Percentiles rank a stretch among this genome's conserved stretches.
Evolutionary conservation across 257 asterid species (phyloP).

Genomic region (Capsicum rhomboideum): DNA sequence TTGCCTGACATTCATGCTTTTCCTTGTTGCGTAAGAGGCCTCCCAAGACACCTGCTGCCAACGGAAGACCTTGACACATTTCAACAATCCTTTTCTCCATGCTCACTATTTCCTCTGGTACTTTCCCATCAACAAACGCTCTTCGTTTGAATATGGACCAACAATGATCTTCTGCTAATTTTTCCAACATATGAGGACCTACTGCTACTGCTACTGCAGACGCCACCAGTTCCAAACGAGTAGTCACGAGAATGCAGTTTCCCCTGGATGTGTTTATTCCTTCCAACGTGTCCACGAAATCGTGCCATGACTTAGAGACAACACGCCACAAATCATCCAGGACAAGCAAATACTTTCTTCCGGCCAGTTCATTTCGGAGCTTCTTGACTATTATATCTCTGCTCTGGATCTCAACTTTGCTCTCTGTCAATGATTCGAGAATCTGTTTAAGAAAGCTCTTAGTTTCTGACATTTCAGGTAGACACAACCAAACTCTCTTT

Average conservation of each 20-base stretch:
- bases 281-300: background rate
- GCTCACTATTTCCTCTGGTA: background rate
- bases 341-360: conserved; percentile 9
- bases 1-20: background rate
- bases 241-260: conserved; percentile 16
- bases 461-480: conserved; percentile 9
- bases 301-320: background rate
- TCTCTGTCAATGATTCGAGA: background rate
- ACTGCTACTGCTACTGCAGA: background rate
- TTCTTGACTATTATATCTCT: conserved; percentile 5
- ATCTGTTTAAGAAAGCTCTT: conserved; percentile 3
- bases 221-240: conserved; percentile 6
- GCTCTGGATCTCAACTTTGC: background rate
- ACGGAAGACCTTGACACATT: conserved; percentile 13
- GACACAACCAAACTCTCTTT: conserved; percentile 16
- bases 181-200: background rate
- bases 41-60: background rate
- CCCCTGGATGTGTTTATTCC: background rate
- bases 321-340: conserved; percentile 30
- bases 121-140: conserved; percentile 5
- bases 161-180: background rate
- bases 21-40: background rate
- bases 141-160: conserved; percentile 10
- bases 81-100: background rate
- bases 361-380: background rate